Conservation (phyloP, 192 early-diverging fungal genomes). For the Backusella macrospora region DNA sequence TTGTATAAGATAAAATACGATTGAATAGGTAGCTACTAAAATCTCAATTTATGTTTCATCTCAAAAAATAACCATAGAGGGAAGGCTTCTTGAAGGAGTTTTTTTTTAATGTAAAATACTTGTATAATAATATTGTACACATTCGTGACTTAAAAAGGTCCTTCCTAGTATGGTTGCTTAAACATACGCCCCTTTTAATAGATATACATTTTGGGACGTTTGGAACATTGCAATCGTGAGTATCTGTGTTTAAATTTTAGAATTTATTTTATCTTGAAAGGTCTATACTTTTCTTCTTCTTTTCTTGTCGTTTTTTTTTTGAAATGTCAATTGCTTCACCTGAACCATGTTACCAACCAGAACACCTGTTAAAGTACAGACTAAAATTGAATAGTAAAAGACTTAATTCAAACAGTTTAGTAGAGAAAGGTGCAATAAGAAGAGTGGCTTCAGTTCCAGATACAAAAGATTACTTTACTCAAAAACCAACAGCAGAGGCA, state of each 20-base stretch:
- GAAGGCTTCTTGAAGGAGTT: no score
- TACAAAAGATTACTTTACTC: constrained; percentile 4
- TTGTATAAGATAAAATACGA: no score
- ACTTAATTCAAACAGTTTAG: neutral
- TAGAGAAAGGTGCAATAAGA: neutral
- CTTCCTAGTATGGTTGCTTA: constrained; percentile 22
- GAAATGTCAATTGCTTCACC: constrained; percentile 21
- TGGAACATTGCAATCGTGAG: no score
- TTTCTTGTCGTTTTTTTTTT: neutral
- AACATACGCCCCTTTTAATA: no score
- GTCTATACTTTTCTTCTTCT: neutral
- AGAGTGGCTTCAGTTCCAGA: constrained; percentile 12
- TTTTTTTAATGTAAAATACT: no score
- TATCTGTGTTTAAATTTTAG: no score
- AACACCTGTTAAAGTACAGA: neutral
- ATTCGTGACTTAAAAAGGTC: neutral
- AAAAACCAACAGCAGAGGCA: neutral
- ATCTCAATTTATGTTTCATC: no score
- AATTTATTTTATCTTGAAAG: no score
- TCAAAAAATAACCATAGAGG: no score
- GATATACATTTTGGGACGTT: no score
- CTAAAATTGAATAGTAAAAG: neutral
- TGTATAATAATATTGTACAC: no score
- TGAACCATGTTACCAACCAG: constrained; percentile 29
- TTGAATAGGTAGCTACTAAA: no score